phyloP scores from a whole-genome alignment of 2,329 filamentous ascomycete genomes.

The Epichloe festucae region DNA sequence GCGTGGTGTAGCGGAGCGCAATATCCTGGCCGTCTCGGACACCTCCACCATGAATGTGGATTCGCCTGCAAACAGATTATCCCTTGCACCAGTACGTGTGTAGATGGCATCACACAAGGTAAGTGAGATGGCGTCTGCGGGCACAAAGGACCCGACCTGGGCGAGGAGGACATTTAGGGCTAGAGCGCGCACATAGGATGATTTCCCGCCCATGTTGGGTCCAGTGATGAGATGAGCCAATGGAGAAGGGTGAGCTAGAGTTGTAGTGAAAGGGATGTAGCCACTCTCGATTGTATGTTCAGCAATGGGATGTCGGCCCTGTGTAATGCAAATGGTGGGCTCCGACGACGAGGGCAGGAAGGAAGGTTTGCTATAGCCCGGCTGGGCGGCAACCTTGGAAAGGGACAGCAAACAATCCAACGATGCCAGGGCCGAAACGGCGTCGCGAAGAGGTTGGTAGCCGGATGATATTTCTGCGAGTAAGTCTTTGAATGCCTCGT shows the following conservation, averaged over 20 bases:
- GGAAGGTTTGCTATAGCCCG: slow-evolving; percentile 73
- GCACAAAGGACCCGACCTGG: slow-evolving; percentile 89
- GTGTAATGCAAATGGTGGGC: slow-evolving; percentile 46
- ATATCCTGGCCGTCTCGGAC: slow-evolving; percentile 79
- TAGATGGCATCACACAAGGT: slow-evolving; percentile 85
- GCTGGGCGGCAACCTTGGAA: slow-evolving; percentile 68
- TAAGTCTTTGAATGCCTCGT: slow-evolving; percentile 62
- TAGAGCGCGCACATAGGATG: slow-evolving; percentile 87
- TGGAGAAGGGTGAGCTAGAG: slow-evolving; percentile 50
- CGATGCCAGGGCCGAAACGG: slow-evolving; percentile 70
- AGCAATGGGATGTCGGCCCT: slow-evolving; percentile 87
- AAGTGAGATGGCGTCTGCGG: slow-evolving; percentile 58
- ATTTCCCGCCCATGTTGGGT: slow-evolving; percentile 98
- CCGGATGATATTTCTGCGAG: slow-evolving; percentile 63
- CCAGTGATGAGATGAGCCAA: slow-evolving; percentile 83
- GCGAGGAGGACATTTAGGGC: slow-evolving; percentile 88
- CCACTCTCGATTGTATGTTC: slow-evolving; percentile 74
- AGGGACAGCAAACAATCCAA: slow-evolving; percentile 86
- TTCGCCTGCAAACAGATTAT: slow-evolving; percentile 92
- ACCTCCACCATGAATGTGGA: slow-evolving; percentile 98
- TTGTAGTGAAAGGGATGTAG: slow-evolving; percentile 84
- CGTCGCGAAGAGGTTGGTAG: slow-evolving; percentile 83
- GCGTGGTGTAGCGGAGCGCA: slow-evolving; percentile 75
- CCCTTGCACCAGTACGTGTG: slow-evolving; percentile 89
- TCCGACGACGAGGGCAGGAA: slow-evolving; percentile 48